A percentile compares a stretch with the other conserved stretches of the same genome.
Conservation (phyloP, 352 stramenopile genomes). For the Poterioochromonas sp. region DNA sequence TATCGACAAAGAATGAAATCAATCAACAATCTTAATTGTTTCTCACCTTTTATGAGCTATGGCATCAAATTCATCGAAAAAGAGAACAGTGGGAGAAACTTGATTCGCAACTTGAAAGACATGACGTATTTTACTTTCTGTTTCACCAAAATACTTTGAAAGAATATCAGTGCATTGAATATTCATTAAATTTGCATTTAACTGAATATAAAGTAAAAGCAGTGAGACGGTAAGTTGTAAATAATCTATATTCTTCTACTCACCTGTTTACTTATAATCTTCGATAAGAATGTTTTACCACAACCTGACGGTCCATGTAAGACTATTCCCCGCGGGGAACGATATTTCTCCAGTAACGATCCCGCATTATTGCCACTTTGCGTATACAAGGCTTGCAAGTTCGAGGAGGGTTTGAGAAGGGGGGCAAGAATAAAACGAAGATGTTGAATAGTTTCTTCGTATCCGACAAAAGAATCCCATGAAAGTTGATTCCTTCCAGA, state of each 20-base stretch:
- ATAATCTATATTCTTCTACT: neutral
- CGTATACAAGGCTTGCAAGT: neutral
- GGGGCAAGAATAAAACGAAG: neutral
- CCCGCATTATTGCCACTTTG: neutral
- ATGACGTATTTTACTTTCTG: conserved; percentile 31
- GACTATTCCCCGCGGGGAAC: neutral
- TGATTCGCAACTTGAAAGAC: conserved; percentile 34
- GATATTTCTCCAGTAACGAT: no score
- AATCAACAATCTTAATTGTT: neutral
- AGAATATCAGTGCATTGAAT: conserved; percentile 34
- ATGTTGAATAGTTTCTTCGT: neutral
- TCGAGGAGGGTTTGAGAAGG: neutral
- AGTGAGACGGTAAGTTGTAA: neutral
- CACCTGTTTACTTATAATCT: neutral
- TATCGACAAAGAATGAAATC: neutral
- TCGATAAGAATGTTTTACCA: conserved; percentile 8
- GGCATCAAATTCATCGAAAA: conserved; percentile 43
- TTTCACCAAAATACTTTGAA: conserved; percentile 39
- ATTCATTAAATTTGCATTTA: conserved; percentile 35
- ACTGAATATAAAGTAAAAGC: neutral
- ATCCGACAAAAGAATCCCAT: neutral
- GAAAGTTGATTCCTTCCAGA: neutral
- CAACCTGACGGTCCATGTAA: conserved; percentile 16
- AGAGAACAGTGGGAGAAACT: conserved; percentile 33
- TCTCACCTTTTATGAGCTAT: conserved; percentile 28